Evolutionary conservation across 2,329 filamentous ascomycete genomes (phyloP), one percentile per base, ranked within the genome.

Genomic region (Penicillium sp.): DNA sequence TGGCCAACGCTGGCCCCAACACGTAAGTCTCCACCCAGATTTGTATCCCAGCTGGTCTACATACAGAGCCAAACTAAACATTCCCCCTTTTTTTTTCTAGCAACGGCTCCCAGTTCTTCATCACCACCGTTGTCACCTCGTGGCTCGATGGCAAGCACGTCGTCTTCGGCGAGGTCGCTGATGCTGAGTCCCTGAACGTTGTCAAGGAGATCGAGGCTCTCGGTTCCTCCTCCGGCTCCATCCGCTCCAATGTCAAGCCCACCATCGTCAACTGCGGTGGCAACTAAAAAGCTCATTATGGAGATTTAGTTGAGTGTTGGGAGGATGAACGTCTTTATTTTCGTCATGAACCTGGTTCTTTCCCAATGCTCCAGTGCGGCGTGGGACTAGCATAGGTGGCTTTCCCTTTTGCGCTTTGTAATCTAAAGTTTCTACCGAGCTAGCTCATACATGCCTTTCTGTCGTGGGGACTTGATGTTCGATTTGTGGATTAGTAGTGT

Each of bases 1-100:
- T 96, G 92, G 92, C 92, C 76, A 96, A 96, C 80, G 90, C 92
- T 70, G 92, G 92, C 68, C 89, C 89, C 74, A 96, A 97, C 88
- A 97, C 93, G 83, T 86, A 79, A 73, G 82, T 75, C 45, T 40
- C 23, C 0, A 3, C 33, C 3, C 33, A 21, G 5, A 44, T 15
- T 11, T 4, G 8, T 41, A 43, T 11, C 11, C 8, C n/a, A 6
- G 25, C 7, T 23, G 3, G 10, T 25, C 43, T 8, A 25, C 38
- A 39, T 2, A 21, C 10, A 36, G 5, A 31, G 29, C 15, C 21
- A 19, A 48, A 59, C 51, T 65, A 29, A 52, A 57, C 44, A 44
- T 45, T 25, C 3, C 29, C 29, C 9, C 2, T 3, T 31, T 43
- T 45, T 45, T 43, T 48, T 47, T 62, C 45, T 55, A 68, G 84